phyloP scores from a whole-genome alignment of 805 yeast species.

The Clavispora carvajalis region DNA sequence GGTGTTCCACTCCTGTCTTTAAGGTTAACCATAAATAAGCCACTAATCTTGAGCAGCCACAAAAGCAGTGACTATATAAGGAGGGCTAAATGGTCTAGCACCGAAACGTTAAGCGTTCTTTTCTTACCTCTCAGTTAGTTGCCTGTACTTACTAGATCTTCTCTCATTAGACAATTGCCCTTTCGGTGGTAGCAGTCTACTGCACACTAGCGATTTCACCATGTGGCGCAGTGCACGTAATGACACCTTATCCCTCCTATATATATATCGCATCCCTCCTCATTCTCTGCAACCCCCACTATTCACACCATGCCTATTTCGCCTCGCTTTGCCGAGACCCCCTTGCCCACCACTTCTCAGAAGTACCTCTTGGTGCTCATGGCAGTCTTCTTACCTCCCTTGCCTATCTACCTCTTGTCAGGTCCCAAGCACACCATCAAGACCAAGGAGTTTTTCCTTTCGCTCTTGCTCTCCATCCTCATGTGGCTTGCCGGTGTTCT shows the following conservation, averaged over 20 bases:
- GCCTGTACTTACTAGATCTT: too few relatives aligned
- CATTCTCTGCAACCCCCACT: background rate
- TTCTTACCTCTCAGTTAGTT: too few relatives aligned
- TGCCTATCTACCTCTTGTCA: conserved; percentile 29
- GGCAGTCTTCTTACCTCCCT: conserved; percentile 34
- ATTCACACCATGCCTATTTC: conserved; percentile 7
- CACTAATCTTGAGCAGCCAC: too few relatives aligned
- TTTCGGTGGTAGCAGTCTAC: too few relatives aligned
- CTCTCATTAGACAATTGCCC: too few relatives aligned
- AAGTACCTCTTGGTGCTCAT: conserved; percentile 24
- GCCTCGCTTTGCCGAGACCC: conserved; percentile 7
- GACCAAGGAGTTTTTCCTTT: conserved; percentile 30
- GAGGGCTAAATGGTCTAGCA: too few relatives aligned
- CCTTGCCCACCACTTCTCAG: conserved; percentile 14
- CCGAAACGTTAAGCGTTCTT: too few relatives aligned
- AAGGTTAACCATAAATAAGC: too few relatives aligned
- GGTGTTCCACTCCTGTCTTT: too few relatives aligned
- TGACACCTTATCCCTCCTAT: background rate
- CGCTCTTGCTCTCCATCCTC: conserved; percentile 26
- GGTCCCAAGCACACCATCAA: conserved; percentile 23
- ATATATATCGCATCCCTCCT: background rate
- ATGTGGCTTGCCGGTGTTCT: conserved; percentile 28
- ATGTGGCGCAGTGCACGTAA: too few relatives aligned
- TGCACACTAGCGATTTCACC: too few relatives aligned
- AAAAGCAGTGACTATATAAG: too few relatives aligned